Conservation (phyloP, 495 filamentous ascomycete species). For the Collariella sp. region DNA sequence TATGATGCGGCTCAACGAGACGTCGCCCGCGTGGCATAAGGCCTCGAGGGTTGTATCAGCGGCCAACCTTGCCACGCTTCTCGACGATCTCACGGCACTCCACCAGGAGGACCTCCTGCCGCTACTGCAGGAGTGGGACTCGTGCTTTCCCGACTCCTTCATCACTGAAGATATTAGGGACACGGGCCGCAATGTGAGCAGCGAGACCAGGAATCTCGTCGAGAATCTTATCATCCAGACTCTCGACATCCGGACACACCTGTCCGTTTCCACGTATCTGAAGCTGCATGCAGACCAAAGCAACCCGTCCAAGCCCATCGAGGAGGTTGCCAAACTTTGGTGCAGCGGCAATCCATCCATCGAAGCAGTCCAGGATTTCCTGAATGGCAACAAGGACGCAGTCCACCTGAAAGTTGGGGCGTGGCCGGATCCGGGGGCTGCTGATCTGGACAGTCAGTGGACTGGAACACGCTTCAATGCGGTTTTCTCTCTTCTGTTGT, state of each 20-base stretch:
- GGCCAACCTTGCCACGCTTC: constrained; percentile 18
- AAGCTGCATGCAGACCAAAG: neutral
- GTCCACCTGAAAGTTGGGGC: constrained; percentile 9
- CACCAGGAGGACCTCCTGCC: constrained; percentile 3
- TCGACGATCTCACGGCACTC: constrained; percentile 7
- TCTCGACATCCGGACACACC: constrained; percentile 22
- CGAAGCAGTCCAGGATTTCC: constrained; percentile 9
- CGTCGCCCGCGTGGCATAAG: neutral
- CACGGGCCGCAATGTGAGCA: neutral
- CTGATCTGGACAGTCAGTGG: neutral
- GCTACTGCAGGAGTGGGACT: constrained; percentile 14
- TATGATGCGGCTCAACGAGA: constrained; percentile 2
- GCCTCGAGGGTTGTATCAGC: constrained; percentile 6
- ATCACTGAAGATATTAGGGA: neutral
- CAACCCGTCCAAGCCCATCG: constrained; percentile 3
- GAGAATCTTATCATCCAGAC: neutral
- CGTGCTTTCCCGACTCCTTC: constrained; percentile 10
- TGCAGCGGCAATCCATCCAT: constrained; percentile 6
- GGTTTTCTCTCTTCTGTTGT: constrained; percentile 5
- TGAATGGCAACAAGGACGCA: constrained; percentile 4
- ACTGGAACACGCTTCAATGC: neutral
- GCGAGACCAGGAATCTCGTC: constrained; percentile 1
- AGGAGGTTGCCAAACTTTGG: constrained; percentile 15
- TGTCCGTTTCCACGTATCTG: constrained; percentile 12
- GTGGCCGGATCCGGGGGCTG: neutral